Conservation (phyloP, 371 early-diverging fungal species). For the Mucor sp. region DNA sequence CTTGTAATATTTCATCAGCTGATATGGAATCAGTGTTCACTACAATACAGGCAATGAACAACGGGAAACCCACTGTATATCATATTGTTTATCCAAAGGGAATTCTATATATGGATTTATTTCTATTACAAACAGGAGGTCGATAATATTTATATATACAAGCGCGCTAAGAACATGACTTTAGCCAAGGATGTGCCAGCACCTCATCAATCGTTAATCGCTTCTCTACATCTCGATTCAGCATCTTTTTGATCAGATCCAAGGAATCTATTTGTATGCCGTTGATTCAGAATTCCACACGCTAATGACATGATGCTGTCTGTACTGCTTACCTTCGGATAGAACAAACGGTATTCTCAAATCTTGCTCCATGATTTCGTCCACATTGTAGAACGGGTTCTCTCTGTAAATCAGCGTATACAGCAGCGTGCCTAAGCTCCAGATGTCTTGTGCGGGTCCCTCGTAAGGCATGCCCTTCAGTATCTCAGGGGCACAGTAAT, state of each 20-base stretch:
- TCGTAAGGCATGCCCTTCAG: conserved; percentile 63
- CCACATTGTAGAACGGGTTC: conserved; percentile 27
- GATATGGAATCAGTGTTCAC: background rate
- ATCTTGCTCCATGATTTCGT: conserved; percentile 22
- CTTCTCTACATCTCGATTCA: conserved; percentile 52
- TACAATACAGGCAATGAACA: background rate
- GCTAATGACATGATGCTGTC: background rate
- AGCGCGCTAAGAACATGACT: conserved; percentile 18
- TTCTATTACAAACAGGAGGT: background rate
- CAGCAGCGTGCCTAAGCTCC: conserved; percentile 75
- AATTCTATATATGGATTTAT: background rate
- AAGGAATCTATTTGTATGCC: conserved; percentile 38
- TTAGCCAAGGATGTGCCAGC: conserved; percentile 42
- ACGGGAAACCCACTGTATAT: background rate
- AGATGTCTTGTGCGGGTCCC: conserved; percentile 74
- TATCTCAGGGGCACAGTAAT: conserved; percentile 70
- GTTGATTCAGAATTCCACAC: background rate
- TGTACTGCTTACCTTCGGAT: conserved; percentile 17
- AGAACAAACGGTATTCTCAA: conserved; percentile 23
- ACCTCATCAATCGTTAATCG: conserved; percentile 59
- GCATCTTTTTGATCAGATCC: conserved; percentile 58
- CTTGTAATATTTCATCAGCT: background rate
- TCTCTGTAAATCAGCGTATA: conserved; percentile 68
- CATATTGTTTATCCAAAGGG: background rate
- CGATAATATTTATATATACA: background rate